phyloP scores from a whole-genome alignment of 176 grass and related monocot genomes.

The Musa itinerans region DNA sequence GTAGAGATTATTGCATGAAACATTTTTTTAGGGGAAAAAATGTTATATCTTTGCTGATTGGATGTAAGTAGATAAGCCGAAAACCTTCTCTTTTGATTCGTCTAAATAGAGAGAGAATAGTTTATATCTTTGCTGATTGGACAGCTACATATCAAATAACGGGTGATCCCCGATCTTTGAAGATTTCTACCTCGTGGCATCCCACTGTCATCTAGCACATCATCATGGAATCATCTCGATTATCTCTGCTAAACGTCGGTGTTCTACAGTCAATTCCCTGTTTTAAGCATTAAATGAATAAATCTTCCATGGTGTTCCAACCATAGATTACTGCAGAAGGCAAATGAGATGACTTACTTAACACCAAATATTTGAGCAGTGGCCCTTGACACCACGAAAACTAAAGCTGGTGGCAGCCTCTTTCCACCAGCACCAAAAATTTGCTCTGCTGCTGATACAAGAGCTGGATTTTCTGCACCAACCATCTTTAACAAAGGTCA shows the following conservation, averaged over 20 bases:
- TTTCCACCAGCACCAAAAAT: slow-evolving; percentile 98
- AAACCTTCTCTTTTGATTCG: no score
- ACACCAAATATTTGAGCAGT: slow-evolving; percentile 65
- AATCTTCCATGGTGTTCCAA: not conserved
- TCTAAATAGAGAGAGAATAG: no score
- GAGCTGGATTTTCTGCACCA: slow-evolving; percentile 87
- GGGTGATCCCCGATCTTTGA: not conserved
- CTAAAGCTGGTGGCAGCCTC: slow-evolving; percentile 79
- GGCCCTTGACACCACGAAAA: slow-evolving; percentile 94
- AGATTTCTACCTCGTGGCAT: slow-evolving; percentile 55
- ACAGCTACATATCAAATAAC: no score
- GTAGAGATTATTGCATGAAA: no score
- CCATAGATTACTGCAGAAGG: not conserved
- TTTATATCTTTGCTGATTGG: no score
- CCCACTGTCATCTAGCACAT: slow-evolving; percentile 85
- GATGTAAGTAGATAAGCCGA: no score
- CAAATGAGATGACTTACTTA: slow-evolving; percentile 36
- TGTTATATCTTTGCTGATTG: no score
- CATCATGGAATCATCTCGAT: slow-evolving; percentile 97
- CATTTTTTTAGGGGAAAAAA: fast-evolving
- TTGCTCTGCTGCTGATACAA: slow-evolving; percentile 79
- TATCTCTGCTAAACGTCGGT: slow-evolving; percentile 78
- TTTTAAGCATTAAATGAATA: slow-evolving; percentile 14
- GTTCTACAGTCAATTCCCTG: slow-evolving; percentile 75
- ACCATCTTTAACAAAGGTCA: slow-evolving; percentile 43